Base-by-base conservation (phyloP, 306 rosid species). In the Dalbergia oliveri region DNA sequence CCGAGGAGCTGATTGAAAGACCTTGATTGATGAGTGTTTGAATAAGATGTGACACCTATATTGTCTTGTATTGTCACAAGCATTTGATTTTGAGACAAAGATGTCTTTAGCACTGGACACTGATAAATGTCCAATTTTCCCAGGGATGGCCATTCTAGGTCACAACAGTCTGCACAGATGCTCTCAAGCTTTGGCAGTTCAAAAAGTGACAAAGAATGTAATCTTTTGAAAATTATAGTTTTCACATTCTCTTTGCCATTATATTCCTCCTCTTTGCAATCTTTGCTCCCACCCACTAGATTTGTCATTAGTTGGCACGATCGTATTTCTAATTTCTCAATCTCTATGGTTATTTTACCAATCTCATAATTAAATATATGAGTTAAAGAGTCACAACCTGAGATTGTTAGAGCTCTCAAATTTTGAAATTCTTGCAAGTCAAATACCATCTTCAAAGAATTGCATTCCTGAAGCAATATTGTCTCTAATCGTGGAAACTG, bases 311-410 rank as follows among this genome's bases (percentile, higher is more conserved):
- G 1, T 2, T 9, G 1, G 8, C 81, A 77, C 5, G 1, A 9
- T 2, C 0, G 3, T 21, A 77, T 11, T 0, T 15, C 0, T 19
- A 77, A 15, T 16, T 0, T 4, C 66, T 66, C 67, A 39, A 77
- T 74, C 8, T 77, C 19, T 6, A 4, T 15, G 8, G 66, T 69
- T 66, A 43, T 56, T 39, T n/a, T 21, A 69, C 44, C 47, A 66
- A 66, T 66, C 34, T 6, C 66, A 37, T 34, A n/a, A 37, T 57
- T 54, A 45, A 66, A 66, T 21, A 54, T 35, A 39, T 77, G 49
- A 39, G 3, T 54, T 67, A 77, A 51, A 39, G 81, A 66, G 12
- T n/a, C 1, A 76, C 80, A 76, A 0, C 6, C 1, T 10, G 13
- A 11, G 26, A 76, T 26, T 31, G 11, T 14, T 7, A 76, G 9